These are phyloP conservation scores for Violaceomyces palustris DNA, from an alignment of 1,284 basidiomycete genomes.

Conservation along the genomic window DNA sequence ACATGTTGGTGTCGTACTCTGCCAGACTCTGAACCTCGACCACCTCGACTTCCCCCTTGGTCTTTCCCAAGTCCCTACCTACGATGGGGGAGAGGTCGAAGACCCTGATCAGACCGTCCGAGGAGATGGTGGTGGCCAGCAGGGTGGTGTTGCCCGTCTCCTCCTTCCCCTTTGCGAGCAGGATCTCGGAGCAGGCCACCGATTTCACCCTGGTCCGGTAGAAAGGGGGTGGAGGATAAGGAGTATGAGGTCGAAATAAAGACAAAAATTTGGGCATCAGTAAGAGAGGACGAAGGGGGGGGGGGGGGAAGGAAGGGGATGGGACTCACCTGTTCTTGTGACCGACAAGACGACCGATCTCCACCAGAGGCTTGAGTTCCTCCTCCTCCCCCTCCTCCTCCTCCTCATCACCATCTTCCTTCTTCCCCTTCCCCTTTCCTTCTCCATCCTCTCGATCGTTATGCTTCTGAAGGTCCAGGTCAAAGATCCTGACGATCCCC, in stretches of 20 bases:
- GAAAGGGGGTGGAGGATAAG: no score
- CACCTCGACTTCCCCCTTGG: background rate
- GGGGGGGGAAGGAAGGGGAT: constrained; percentile 61
- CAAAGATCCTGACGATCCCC: constrained; percentile 31
- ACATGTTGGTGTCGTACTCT: constrained; percentile 40
- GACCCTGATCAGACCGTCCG: constrained; percentile 46
- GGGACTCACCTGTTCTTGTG: constrained; percentile 40
- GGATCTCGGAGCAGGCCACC: no score
- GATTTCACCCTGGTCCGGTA: no score
- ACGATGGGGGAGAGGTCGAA: constrained; percentile 36
- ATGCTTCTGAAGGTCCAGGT: constrained; percentile 18
- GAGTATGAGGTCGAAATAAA: no score
- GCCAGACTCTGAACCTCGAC: constrained; percentile 22
- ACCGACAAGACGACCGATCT: constrained; percentile 38
- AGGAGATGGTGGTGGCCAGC: constrained; percentile 46
- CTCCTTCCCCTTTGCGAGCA: no score
- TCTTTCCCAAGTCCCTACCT: background rate
- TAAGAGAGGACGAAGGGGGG: no score
- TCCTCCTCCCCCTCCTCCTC: constrained; percentile 19
- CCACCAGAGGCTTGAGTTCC: constrained; percentile 18
- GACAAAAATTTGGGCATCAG: no score
- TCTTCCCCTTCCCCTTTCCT: background rate
- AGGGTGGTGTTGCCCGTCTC: no score
- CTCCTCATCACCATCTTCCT: constrained; percentile 6
- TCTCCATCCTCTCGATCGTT: constrained; percentile 6